A percentile compares a stretch with the other conserved stretches of the same genome.
Evolutionary conservation across 768 basidiomycete species (phyloP).

Genomic region (Lactarius evosmus): DNA sequence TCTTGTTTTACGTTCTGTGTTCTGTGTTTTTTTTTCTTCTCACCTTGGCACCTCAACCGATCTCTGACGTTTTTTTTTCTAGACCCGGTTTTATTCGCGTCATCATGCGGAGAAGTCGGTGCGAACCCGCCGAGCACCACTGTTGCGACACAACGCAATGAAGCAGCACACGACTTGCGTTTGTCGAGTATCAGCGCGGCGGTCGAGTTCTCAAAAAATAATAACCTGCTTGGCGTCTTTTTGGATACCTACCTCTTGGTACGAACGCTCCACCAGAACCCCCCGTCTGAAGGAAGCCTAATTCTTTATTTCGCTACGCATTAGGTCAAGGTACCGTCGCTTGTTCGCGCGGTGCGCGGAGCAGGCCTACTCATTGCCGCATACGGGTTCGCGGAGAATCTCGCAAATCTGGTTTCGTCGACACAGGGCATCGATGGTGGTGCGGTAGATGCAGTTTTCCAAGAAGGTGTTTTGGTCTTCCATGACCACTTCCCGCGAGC

Average conservation of each 20-base stretch:
- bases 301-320: conserved; percentile 21
- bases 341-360: conserved; percentile 85
- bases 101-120: conserved; percentile 70
- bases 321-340: conserved; percentile 83
- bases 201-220: conserved; percentile 88
- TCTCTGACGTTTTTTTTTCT: conserved; percentile 17
- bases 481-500: conserved; percentile 65
- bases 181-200: conserved; percentile 78
- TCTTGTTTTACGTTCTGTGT: conserved; percentile 4
- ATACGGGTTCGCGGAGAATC: conserved; percentile 56
- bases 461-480: conserved; percentile 63
- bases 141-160: conserved; percentile 33
- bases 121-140: conserved; percentile 40
- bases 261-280: conserved; percentile 32
- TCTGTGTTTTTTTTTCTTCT: conserved; percentile 15
- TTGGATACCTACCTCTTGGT: conserved; percentile 87
- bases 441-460: conserved; percentile 66
- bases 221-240: conserved; percentile 91
- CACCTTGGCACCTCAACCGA: background rate
- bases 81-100: conserved; percentile 96
- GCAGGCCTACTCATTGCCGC: conserved; percentile 85
- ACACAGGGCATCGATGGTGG: conserved; percentile 42
- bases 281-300: conserved; percentile 3
- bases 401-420: conserved; percentile 36
- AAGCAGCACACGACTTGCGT: conserved; percentile 48